phyloP scores from a whole-genome alignment of 2,329 filamentous ascomycete species.

The Epichloe sp. region DNA sequence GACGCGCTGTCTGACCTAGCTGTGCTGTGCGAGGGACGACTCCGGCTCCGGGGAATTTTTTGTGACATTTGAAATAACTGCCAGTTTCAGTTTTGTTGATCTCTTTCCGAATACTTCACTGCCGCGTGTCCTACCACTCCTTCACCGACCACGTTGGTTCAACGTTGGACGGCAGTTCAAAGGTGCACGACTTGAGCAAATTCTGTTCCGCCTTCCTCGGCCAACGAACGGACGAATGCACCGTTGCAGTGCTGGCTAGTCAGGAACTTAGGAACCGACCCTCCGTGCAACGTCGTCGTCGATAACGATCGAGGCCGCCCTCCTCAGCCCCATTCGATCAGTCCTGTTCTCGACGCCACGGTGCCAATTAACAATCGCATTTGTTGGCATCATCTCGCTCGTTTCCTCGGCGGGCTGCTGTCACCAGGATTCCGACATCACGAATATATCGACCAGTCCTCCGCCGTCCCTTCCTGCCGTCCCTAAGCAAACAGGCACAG shows the following conservation, averaged over 20 bases:
- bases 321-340: background rate
- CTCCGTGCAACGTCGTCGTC: background rate
- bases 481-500: background rate
- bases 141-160: background rate
- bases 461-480: background rate
- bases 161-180: background rate
- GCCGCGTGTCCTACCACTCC: background rate
- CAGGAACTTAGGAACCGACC: too few relatives aligned
- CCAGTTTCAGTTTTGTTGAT: background rate
- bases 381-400: background rate
- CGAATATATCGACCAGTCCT: background rate
- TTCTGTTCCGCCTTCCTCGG: background rate
- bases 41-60: background rate
- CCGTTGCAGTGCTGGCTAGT: too few relatives aligned
- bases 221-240: background rate
- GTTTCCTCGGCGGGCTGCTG: background rate
- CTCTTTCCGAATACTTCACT: background rate
- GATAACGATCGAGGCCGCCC: background rate
- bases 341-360: background rate
- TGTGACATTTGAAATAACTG: background rate
- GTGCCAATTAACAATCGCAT: background rate
- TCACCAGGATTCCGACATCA: background rate
- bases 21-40: background rate
- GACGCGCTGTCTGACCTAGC: background rate
- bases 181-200: background rate